These are phyloP conservation scores for Aspergillus asperescens DNA, from an alignment of 495 filamentous ascomycete species.

Conservation along the genomic window DNA sequence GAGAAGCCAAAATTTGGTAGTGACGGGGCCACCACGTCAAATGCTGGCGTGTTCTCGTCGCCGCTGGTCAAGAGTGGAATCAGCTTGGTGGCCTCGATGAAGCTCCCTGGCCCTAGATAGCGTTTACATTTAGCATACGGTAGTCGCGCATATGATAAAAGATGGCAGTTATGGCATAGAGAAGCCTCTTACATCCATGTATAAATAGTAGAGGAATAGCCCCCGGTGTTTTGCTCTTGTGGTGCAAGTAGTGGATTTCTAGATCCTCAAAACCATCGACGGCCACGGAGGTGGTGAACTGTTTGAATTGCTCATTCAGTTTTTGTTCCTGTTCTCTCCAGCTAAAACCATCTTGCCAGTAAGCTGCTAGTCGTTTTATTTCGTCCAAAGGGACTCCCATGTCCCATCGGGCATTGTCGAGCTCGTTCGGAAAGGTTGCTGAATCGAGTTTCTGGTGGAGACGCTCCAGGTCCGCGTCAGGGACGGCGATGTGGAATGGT, in stretches of 20 bases:
- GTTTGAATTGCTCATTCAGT: conserved; percentile 38
- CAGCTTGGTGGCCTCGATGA: conserved; percentile 60
- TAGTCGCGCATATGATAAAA: no score
- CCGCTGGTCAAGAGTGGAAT: conserved; percentile 50
- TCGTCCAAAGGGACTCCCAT: conserved; percentile 45
- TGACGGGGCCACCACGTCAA: conserved; percentile 65
- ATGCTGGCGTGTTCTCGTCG: conserved; percentile 45
- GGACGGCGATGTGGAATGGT: conserved; percentile 39
- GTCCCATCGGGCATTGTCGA: conserved; percentile 42
- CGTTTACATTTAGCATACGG: background rate
- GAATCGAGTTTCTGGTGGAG: conserved; percentile 40
- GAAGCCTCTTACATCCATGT: conserved; percentile 47
- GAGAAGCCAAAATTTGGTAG: conserved; percentile 72
- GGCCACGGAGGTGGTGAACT: conserved; percentile 32
- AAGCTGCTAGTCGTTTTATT: no score
- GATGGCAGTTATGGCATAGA: background rate
- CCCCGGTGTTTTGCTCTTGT: conserved; percentile 41
- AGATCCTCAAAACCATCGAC: conserved; percentile 40
- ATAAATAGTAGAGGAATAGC: conserved; percentile 58
- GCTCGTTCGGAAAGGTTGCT: conserved; percentile 43
- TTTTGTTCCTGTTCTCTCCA: conserved; percentile 42
- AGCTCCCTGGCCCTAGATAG: conserved; percentile 58
- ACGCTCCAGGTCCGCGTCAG: conserved; percentile 32
- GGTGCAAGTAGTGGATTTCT: conserved; percentile 48
- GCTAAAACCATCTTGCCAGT: no score